Evolutionary conservation across 768 basidiomycete genomes (phyloP).

Genomic region (Scleroderma bovista): DNA sequence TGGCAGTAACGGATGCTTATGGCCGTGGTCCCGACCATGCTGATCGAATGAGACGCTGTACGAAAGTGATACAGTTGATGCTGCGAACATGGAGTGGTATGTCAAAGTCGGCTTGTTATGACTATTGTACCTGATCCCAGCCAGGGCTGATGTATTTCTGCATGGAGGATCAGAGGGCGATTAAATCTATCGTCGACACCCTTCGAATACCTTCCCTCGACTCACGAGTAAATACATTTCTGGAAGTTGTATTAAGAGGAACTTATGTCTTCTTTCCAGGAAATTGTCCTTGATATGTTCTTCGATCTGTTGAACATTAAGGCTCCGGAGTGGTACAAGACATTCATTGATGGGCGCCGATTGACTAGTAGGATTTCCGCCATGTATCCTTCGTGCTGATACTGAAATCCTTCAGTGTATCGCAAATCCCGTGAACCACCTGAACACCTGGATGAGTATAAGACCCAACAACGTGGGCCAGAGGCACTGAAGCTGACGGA

Average conservation of each 20-base stretch:
- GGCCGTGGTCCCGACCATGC: conserved; percentile 75
- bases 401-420: conserved; percentile 48
- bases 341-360: conserved; percentile 84
- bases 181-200: conserved; percentile 79
- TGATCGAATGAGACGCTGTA: conserved; percentile 73
- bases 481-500: conserved; percentile 79
- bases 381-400: neutral
- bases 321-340: conserved; percentile 87
- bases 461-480: conserved; percentile 41
- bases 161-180: conserved; percentile 81
- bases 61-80: conserved; percentile 76
- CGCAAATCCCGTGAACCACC: conserved; percentile 44
- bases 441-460: conserved; percentile 27
- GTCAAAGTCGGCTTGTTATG: conserved; percentile 19
- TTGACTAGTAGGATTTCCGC: conserved; percentile 64
- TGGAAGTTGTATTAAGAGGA: neutral
- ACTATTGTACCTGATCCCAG: conserved; percentile 4
- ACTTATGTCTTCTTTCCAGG: conserved; percentile 44
- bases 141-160: conserved; percentile 90
- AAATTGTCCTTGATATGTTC: conserved; percentile 90
- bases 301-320: conserved; percentile 91
- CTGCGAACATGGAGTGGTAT: conserved; percentile 90
- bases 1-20: conserved; percentile 89
- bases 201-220: conserved; percentile 85
- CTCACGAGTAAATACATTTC: conserved; percentile 51